These are phyloP conservation scores for Echria macrotheca DNA, from an alignment of 495 filamentous ascomycete genomes.

Conservation along the genomic window DNA sequence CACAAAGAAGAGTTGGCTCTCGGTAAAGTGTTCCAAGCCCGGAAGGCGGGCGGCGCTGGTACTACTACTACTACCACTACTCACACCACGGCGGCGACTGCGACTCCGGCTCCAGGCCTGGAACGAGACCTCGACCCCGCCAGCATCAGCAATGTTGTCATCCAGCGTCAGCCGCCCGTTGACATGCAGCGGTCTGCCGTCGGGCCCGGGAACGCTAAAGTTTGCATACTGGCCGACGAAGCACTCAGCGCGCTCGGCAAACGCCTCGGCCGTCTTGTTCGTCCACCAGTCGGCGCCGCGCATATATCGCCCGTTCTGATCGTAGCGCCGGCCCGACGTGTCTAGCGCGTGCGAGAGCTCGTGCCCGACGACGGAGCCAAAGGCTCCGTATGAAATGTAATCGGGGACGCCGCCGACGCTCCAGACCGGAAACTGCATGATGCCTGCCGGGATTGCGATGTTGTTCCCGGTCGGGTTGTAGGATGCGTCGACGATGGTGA, in stretches of 20 bases:
- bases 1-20: slow-evolving; percentile 71
- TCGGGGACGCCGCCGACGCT: slow-evolving; percentile 53
- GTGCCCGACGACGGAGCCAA: slow-evolving; percentile 66
- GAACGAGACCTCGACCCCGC: slow-evolving; percentile 60
- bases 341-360: slow-evolving; percentile 73
- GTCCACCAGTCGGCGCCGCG: slow-evolving; percentile 65
- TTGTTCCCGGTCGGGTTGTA: slow-evolving; percentile 50
- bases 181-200: slow-evolving; percentile 56
- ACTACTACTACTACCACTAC: neutral
- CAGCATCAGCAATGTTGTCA: slow-evolving; percentile 75
- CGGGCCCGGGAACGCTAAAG: slow-evolving; percentile 52
- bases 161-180: slow-evolving; percentile 64
- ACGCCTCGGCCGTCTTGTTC: slow-evolving; percentile 57
- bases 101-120: slow-evolving; percentile 62
- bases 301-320: slow-evolving; percentile 63
- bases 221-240: slow-evolving; percentile 66
- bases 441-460: slow-evolving; percentile 57
- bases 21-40: slow-evolving; percentile 58
- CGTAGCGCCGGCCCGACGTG: slow-evolving; percentile 63
- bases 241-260: slow-evolving; percentile 56
- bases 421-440: slow-evolving; percentile 70
- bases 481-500: slow-evolving; percentile 1
- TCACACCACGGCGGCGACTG: slow-evolving; percentile 35
- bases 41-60: slow-evolving; percentile 50
- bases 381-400: slow-evolving; percentile 66